A percentile compares a stretch with the other conserved stretches of the same genome.
Evolutionary conservation across 2,329 filamentous ascomycete genomes (phyloP).

Genomic region (Fusarium nanum): DNA sequence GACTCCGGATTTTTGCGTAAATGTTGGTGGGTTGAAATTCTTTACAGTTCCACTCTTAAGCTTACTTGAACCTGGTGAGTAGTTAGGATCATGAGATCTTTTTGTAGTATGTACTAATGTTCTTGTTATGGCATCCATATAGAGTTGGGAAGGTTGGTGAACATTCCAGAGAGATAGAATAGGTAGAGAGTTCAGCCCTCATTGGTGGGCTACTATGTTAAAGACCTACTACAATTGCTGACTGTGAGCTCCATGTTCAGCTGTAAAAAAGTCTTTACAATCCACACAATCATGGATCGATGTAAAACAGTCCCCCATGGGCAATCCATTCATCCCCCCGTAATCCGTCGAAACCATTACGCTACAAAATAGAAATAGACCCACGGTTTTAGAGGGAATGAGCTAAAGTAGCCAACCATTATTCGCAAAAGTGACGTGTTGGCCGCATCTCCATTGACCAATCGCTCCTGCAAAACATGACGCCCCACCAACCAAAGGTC

Average conservation of each 20-base stretch:
- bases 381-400: slow-evolving; percentile 4
- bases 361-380: slow-evolving; percentile 13
- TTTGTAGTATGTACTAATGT: background rate
- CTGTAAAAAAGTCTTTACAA: slow-evolving; percentile 3
- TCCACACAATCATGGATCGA: slow-evolving; percentile 1
- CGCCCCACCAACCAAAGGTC: slow-evolving; percentile 5
- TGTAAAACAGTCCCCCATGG: slow-evolving; percentile 22
- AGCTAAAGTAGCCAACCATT: slow-evolving; percentile 3
- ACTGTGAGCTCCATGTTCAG: background rate
- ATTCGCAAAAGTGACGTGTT: slow-evolving; percentile 12
- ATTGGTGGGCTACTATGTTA: slow-evolving; percentile 6
- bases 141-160: background rate
- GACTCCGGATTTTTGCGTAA: slow-evolving; percentile 31
- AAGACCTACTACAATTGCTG: background rate
- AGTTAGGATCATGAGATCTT: slow-evolving; percentile 2
- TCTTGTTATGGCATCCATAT: background rate
- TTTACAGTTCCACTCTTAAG: slow-evolving; percentile 31
- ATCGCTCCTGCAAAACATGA: slow-evolving; percentile 27
- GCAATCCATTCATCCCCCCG: slow-evolving; percentile 19
- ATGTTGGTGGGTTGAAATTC: slow-evolving; percentile 28
- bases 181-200: background rate
- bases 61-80: slow-evolving; percentile 17
- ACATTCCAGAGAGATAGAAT: background rate
- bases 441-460: slow-evolving; percentile 29
- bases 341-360: slow-evolving; percentile 25